A percentile compares a stretch with the other conserved stretches of the same genome.
phyloP scores from a whole-genome alignment of 352 stramenopile genomes.

The Phytophthora boehmeriae region DNA sequence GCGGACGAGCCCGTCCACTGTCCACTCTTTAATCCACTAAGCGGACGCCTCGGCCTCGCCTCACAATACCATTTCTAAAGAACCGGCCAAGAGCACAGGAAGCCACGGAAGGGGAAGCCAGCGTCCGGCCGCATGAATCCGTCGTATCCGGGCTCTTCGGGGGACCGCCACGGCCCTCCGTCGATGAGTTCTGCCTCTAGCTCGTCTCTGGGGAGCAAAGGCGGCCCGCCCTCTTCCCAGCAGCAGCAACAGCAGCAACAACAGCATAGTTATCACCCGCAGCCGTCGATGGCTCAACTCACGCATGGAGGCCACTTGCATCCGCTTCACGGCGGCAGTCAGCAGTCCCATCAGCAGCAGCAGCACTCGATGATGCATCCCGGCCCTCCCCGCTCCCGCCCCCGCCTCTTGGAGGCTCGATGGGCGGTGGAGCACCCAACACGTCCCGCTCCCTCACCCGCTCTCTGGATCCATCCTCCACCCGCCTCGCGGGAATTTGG shows the following conservation, averaged over 20 bases:
- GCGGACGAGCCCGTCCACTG: too few relatives aligned
- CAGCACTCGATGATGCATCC: constrained; percentile 61
- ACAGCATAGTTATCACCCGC: constrained; percentile 69
- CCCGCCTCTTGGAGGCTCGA: constrained; percentile 59
- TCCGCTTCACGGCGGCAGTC: constrained; percentile 66
- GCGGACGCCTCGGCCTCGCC: too few relatives aligned
- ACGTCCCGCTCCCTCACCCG: constrained; percentile 68
- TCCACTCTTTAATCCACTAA: too few relatives aligned
- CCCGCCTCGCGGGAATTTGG: constrained; percentile 51
- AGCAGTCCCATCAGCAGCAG: constrained; percentile 26
- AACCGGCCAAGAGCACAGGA: constrained; percentile 26
- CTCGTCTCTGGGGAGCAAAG: constrained; percentile 44
- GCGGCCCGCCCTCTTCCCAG: constrained; percentile 23
- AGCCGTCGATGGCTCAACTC: constrained; percentile 72
- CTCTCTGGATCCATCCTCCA: constrained; percentile 75
- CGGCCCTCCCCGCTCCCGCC: constrained; percentile 65
- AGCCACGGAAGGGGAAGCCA: constrained; percentile 3
- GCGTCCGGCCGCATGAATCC: constrained; percentile 62
- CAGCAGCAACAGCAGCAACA: constrained; percentile 25
- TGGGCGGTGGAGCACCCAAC: constrained; percentile 47
- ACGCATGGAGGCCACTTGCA: constrained; percentile 61
- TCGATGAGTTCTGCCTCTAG: constrained; percentile 41
- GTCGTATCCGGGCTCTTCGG: constrained; percentile 74
- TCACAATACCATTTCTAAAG: constrained; percentile 23
- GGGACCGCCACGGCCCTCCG: constrained; percentile 63